A percentile compares a stretch with the other conserved stretches of the same genome.
phyloP scores from a whole-genome alignment of 306 rosid species.

The Quercus suber region DNA sequence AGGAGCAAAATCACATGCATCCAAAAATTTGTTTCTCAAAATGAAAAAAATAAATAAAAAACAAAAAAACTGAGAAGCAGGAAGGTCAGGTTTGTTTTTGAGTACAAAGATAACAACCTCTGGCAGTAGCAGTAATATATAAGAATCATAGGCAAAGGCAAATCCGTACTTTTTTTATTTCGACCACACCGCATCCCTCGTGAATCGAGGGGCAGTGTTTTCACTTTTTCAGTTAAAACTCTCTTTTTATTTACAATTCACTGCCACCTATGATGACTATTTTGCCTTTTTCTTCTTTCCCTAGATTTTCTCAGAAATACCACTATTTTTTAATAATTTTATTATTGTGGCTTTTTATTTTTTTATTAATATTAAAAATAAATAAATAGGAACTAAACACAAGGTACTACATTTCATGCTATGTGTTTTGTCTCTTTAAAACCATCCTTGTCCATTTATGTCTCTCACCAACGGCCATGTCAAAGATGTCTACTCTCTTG shows the following conservation, averaged over 20 bases:
- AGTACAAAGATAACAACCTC: conserved; percentile 83
- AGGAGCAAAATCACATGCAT: conserved; percentile 34
- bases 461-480: conserved; percentile 49
- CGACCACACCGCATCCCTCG: conserved; percentile 48
- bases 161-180: conserved; percentile 40
- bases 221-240: conserved; percentile 47
- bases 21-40: conserved; percentile 19
- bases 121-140: conserved; percentile 51
- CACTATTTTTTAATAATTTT: conserved; percentile 19
- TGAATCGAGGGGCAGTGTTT: conserved; percentile 59
- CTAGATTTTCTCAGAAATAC: conserved; percentile 35
- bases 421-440: conserved; percentile 67
- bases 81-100: conserved; percentile 49
- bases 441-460: conserved; percentile 57
- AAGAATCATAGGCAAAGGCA: conserved; percentile 47
- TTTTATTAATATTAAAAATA: conserved; percentile 18
- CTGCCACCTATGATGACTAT: conserved; percentile 44
- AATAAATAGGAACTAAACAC: conserved; percentile 33
- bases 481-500: conserved; percentile 18
- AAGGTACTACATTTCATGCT: conserved; percentile 43
- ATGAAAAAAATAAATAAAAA: not conserved
- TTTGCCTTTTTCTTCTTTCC: conserved; percentile 28
- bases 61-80: not conserved
- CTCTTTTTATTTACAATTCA: conserved; percentile 9
- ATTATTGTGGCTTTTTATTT: not conserved